Conservation (phyloP, 768 basidiomycete genomes). For the Vishniacozyma victoriae region DNA sequence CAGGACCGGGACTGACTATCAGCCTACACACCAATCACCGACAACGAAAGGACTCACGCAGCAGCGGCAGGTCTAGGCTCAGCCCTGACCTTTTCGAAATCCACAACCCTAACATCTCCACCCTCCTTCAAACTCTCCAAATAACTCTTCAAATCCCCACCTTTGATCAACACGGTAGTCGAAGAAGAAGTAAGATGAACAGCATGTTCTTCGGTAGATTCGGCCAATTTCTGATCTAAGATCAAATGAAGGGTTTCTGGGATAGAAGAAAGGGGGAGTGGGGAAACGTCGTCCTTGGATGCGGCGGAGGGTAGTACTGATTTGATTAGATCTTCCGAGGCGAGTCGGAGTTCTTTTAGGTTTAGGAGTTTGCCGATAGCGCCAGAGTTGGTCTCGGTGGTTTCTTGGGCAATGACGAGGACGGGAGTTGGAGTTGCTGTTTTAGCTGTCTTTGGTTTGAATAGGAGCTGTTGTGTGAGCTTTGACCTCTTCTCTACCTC, state of each 20-base stretch:
- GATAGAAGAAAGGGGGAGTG: conserved; percentile 67
- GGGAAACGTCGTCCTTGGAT: conserved; percentile 82
- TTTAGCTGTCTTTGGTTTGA: conserved; percentile 96
- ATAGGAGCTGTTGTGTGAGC: conserved; percentile 51
- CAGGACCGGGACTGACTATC: background rate
- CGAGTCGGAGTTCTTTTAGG: conserved; percentile 80
- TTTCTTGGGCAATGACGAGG: conserved; percentile 76
- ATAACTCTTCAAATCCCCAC: conserved; percentile 67
- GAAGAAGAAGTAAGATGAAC: conserved; percentile 65
- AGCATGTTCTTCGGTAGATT: conserved; percentile 63
- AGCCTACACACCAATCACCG: background rate
- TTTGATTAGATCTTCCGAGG: conserved; percentile 74
- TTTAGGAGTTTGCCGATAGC: conserved; percentile 62
- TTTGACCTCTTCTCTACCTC: background rate
- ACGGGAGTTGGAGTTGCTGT: conserved; percentile 75
- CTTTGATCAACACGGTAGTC: conserved; percentile 70
- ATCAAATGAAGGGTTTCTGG: conserved; percentile 63
- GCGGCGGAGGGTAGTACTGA: conserved; percentile 68
- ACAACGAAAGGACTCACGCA: conserved; percentile 31
- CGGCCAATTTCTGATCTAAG: conserved; percentile 71
- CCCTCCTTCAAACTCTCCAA: conserved; percentile 63
- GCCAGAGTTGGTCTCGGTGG: conserved; percentile 72
- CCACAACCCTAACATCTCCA: conserved; percentile 63
- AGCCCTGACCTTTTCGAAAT: conserved; percentile 60
- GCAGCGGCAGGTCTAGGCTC: conserved; percentile 39